Evolutionary conservation across 2,329 filamentous ascomycete species (phyloP).

Genomic region (Bertia moriformis): DNA sequence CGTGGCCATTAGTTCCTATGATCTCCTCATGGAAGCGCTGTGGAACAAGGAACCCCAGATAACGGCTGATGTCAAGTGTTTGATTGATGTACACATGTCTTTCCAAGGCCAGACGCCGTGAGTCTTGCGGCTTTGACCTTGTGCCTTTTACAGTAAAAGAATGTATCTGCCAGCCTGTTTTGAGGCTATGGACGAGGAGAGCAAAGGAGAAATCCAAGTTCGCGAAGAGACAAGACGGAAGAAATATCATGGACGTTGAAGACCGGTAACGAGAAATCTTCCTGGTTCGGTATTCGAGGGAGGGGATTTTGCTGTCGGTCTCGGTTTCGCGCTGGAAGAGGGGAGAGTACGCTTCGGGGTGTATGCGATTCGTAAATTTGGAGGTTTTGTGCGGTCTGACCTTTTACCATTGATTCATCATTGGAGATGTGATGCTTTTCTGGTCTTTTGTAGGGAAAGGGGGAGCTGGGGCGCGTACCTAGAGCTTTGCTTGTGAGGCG

Average conservation of each 20-base stretch:
- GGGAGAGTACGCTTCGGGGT: background rate
- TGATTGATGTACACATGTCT: constrained; percentile 11
- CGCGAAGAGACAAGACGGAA: no score
- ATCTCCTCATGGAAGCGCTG: constrained; percentile 22
- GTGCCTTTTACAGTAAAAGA: constrained; percentile 9
- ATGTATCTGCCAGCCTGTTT: constrained; percentile 9
- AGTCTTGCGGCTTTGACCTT: constrained; percentile 10
- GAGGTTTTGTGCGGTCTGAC: constrained; percentile 18
- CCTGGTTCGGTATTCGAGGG: no score
- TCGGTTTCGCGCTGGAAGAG: constrained; percentile 7
- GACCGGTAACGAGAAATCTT: no score
- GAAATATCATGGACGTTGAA: no score
- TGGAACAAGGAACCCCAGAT: constrained; percentile 21
- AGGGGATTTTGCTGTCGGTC: no score
- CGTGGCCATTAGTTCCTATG: constrained; percentile 25
- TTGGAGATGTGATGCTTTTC: constrained; percentile 12
- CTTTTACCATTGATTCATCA: constrained; percentile 28
- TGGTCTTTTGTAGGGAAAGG: background rate
- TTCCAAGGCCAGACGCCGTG: constrained; percentile 10
- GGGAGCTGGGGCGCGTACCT: background rate
- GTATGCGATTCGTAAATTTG: constrained; percentile 1
- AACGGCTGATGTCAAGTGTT: constrained; percentile 11
- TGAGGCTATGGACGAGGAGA: constrained; percentile 2
- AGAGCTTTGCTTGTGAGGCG: no score
- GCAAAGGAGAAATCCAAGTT: constrained; percentile 9